Evolutionary conservation across 1,139 yeast genomes (phyloP), one percentile per base, ranked within the genome.

Genomic region (Taphrina sp.): DNA sequence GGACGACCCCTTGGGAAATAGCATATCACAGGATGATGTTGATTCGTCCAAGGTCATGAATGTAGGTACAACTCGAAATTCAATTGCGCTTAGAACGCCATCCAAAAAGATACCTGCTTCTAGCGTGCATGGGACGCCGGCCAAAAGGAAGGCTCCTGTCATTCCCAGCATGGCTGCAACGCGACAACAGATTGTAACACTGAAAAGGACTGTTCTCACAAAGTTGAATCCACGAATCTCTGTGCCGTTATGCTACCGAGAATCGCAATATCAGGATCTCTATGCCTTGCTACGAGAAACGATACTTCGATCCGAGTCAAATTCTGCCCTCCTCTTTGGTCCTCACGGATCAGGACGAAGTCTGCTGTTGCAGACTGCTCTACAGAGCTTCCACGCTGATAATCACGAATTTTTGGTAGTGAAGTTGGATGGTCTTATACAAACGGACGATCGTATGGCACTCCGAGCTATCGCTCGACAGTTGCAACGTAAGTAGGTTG

Each of bases 381-480:
- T 92, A 24, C 61, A 67, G 0, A 70, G 74, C n/a, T 70, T 89
- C 22, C 63, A 70, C 2, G 26, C 57, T 1, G 66, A 71, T 38
- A 33, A 38, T 12, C 69, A 67, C 3, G 73, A 75, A 53, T 88
- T 82, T 66, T 73, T 90, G 19, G 74, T 78, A 0, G 79, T 92
- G 8, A 69, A 77, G 31, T 71, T 92, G 38, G 82, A 84, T 60
- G 95, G 96, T 0, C 71, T 76, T 31, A 76, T 83, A 2, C 95
- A 87, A 65, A 68, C 78, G 1, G 92, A 85, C 64, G 98, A 92
- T 65, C 77, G 75, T 49, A 73, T 78, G 54, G 97, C 97, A 0
- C 77, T 92, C 8, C 76, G 92, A 53, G 94, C 88, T 62, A 85
- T 92, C 57, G 95, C 95, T 0, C 74, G 85, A 42, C 97, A 90